Evolutionary conservation across 1,139 yeast genomes (phyloP), one percentile per base, ranked within the genome.

Genomic region (Pichia sp.): DNA sequence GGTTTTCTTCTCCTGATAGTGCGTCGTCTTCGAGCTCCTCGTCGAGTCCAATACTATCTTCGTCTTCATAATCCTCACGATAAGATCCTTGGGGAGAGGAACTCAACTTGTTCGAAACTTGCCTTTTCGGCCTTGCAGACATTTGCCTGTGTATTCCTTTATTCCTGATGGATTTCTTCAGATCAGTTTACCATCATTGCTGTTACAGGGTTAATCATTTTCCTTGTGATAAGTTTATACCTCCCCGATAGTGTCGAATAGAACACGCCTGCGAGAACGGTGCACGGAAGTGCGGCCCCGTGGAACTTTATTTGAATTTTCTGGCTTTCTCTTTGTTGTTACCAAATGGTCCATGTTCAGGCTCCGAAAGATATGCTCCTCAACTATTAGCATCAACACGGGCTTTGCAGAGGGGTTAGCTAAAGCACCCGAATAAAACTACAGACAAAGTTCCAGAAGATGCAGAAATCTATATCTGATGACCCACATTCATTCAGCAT

Each of bases 401-500:
- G 29, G 29, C 29, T 27, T 27, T 27, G 6, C 4, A 27, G 4
- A 27, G 29, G 29, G 29, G 6, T 4, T 27, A 27, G 29, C 29
- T 27, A 4, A 4, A 7, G 29, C 29, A 34, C 5, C 5, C 6
- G 31, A 24, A 38, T 6, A 6, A 24, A 12, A 16, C 24, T 9
- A 27, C 24, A 33, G 20, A 8, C 10, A 24, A 42, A 7, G 24
- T 33, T 49, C 42, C 51, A 49, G 46, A 49, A 48, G 34, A 24
- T 48, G 29, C 44, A 16, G 10, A 48, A 49, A 43, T 24, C 44
- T 6, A 49, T 53, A 41, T 14, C 52, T 16, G 93, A 2, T 96
- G 97, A 60, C 83, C 84, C 59, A 80, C 80, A 66, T 85, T 86
- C 67, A 89, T 97, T 55, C 42, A 48, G 34, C 44, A 49, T 52